Evolutionary conservation across 306 rosid genomes (phyloP), one percentile per base, ranked within the genome.

Genomic region (Trifolium fragiferum): DNA sequence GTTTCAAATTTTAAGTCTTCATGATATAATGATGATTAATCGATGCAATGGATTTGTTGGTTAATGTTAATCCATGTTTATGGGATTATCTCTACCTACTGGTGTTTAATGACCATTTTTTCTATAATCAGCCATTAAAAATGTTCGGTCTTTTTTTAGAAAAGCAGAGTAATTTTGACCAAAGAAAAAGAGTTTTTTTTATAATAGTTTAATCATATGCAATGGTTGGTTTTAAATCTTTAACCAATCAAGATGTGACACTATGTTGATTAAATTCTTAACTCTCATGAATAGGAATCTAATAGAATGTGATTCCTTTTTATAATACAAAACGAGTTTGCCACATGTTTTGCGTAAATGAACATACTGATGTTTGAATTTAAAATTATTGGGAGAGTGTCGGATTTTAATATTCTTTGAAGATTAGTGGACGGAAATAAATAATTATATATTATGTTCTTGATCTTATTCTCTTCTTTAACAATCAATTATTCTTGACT

Each of bases 181-280:
- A 60, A 60, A 46, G 38, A 27, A 47, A 6, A 43, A 14, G 58
- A 74, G 2, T 14, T 11, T 64, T 30, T 30, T 64, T 30, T 30
- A 30, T 30, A 30, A 33, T 53, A 10, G 57, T 71, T 62, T 46
- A 19, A 70, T 23, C 62, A 18, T 78, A 7, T 62, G 43, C 57
- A 6, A 37, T 63, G 46, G 12, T 37, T 63, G 20, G 33, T 11
- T 14, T 38, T 38, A 51, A 51, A 51, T 51, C 12, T 51, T 51
- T 51, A 43, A 43, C 63, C 37, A 70, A 64, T 44, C 46, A 58
- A 23, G 10, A 64, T 66, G 61, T 66, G 61, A 57, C 37, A 67
- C 11, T 11, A 21, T 33, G 37, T 66, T 49, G 65, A 66, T 55
- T 62, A 40, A 43, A 8, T 65, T 44, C 65, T 37, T 1, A 37